Conservation (phyloP, 2,329 filamentous ascomycete species). For the Colletotrichum tanaceti region DNA sequence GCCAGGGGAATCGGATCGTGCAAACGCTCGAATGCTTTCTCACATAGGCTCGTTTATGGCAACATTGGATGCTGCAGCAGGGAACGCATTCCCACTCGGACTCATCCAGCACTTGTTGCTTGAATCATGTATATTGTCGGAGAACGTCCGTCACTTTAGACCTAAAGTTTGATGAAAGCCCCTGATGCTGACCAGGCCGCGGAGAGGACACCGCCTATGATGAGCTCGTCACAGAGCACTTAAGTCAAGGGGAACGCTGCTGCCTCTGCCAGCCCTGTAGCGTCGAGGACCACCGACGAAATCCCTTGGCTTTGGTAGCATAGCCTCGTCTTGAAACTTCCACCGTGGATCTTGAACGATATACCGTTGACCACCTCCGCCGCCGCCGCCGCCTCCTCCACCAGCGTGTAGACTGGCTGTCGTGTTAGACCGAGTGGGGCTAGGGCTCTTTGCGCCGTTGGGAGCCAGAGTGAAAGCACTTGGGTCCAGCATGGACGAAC, state of each 20-base stretch:
- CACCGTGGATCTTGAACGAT: slow-evolving; percentile 83
- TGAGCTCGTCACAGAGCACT: slow-evolving; percentile 58
- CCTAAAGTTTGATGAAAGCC: neutral
- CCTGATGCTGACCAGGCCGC: neutral
- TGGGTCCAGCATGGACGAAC: slow-evolving; percentile 76
- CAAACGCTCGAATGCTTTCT: neutral
- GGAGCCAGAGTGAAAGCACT: slow-evolving; percentile 79
- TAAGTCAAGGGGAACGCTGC: slow-evolving; percentile 92
- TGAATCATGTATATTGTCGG: neutral
- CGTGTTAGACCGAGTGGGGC: slow-evolving; percentile 54
- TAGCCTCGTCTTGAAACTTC: slow-evolving; percentile 85
- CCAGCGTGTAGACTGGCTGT: slow-evolving; percentile 38
- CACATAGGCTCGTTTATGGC: too few relatives aligned
- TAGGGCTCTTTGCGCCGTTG: slow-evolving; percentile 68
- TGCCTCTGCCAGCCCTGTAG: slow-evolving; percentile 91
- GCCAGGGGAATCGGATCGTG: neutral
- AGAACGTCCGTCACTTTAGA: neutral
- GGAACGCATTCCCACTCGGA: neutral
- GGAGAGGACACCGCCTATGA: neutral
- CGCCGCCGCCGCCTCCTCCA: slow-evolving; percentile 40
- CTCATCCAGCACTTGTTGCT: neutral
- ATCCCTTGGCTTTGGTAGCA: slow-evolving; percentile 85
- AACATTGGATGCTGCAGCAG: neutral
- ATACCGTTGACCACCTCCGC: slow-evolving; percentile 56
- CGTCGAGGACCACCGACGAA: slow-evolving; percentile 80